phyloP scores from a whole-genome alignment of 768 basidiomycete species.

The Kwoniella dendrophila region DNA sequence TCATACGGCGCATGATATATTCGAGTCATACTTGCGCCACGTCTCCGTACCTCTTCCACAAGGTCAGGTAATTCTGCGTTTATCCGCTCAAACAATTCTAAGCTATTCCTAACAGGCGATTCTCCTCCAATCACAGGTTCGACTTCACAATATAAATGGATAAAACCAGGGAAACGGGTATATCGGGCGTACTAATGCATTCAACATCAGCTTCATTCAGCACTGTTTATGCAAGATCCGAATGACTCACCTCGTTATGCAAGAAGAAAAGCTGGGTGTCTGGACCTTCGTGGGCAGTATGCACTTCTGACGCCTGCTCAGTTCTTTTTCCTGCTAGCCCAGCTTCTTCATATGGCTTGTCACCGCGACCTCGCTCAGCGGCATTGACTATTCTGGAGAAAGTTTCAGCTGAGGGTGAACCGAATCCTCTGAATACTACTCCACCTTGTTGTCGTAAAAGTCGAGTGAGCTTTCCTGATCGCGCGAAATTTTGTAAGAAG shows the following conservation, averaged over 20 bases:
- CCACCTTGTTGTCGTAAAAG: not conserved
- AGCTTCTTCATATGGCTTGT: not conserved
- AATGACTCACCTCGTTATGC: not conserved
- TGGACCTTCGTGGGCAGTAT: not conserved
- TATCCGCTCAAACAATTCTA: not conserved
- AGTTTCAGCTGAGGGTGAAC: not conserved
- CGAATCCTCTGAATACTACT: constrained; percentile 1
- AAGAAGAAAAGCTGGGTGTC: not conserved
- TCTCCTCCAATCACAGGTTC: not conserved
- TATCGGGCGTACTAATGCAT: not conserved
- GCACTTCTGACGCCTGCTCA: not conserved
- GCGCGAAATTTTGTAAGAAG: not conserved
- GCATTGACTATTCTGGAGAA: constrained; percentile 2
- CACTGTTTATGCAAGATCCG: not conserved
- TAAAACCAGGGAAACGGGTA: not conserved
- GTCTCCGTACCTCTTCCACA: not conserved
- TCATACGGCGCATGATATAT: not conserved
- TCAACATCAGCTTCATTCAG: not conserved
- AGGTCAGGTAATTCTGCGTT: not conserved
- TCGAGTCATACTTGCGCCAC: not conserved
- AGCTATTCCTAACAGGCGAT: not conserved
- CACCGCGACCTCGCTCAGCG: not conserved
- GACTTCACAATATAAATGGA: not conserved
- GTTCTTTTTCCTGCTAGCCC: constrained; percentile 1
- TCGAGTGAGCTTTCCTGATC: not conserved